These are phyloP conservation scores for Penicillium steckii DNA, from an alignment of 495 filamentous ascomycete species.

Conservation along the genomic window DNA sequence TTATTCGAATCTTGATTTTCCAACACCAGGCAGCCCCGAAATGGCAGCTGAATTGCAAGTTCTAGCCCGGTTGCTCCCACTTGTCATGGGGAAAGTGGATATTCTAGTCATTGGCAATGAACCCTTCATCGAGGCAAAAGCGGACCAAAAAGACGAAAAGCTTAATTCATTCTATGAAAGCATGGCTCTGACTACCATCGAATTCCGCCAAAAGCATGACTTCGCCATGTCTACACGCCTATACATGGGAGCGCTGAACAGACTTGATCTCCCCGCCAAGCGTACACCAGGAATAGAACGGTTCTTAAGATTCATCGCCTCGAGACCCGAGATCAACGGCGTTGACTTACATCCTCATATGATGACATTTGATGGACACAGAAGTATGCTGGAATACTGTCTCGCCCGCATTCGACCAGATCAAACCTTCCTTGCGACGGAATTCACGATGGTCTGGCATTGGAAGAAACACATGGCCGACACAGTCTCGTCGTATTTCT, in stretches of 20 bases:
- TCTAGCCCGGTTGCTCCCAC: neutral
- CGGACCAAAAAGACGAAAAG: neutral
- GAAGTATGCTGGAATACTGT: slow-evolving; percentile 8
- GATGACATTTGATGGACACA: slow-evolving; percentile 2
- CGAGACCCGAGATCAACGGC: slow-evolving; percentile 8
- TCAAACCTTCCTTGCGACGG: slow-evolving; percentile 14
- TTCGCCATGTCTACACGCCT: neutral
- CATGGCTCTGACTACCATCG: slow-evolving; percentile 1
- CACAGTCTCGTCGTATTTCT: neutral
- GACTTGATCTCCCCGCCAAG: slow-evolving; percentile 11
- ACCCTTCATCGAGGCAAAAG: slow-evolving; percentile 13
- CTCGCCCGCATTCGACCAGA: slow-evolving; percentile 6
- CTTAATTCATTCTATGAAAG: slow-evolving; percentile 12
- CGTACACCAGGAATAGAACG: slow-evolving; percentile 7
- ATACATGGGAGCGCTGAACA: slow-evolving; percentile 15
- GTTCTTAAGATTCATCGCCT: slow-evolving; percentile 6
- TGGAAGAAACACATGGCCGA: slow-evolving; percentile 10
- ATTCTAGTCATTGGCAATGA: slow-evolving; percentile 17
- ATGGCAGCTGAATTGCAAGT: neutral
- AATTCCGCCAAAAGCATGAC: neutral
- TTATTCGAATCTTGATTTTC: slow-evolving; percentile 6
- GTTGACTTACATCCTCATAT: slow-evolving; percentile 15
- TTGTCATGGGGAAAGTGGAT: slow-evolving; percentile 11
- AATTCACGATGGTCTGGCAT: slow-evolving; percentile 16
- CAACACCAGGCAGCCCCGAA: neutral